Conservation (phyloP, 2,329 filamentous ascomycete genomes). For the Nannizziopsis arthrosporioides region DNA sequence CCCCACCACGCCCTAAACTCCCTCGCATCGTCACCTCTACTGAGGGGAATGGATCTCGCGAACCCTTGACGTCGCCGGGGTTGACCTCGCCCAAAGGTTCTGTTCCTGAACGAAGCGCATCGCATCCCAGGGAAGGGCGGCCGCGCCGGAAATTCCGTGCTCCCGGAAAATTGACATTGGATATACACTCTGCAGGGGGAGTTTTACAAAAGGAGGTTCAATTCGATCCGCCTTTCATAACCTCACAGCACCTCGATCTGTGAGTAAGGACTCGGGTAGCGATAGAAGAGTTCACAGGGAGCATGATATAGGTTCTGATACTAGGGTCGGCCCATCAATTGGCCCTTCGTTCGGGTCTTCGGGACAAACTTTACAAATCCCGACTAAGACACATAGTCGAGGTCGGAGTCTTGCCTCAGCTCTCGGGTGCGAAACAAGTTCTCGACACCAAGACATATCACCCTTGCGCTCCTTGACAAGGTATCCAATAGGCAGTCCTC, state of each 20-base stretch:
- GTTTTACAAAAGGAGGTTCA: constrained; percentile 27
- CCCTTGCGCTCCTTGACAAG: neutral
- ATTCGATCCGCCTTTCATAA: constrained; percentile 30
- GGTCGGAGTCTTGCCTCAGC: neutral
- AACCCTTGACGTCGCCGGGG: constrained; percentile 17
- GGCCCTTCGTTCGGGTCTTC: neutral
- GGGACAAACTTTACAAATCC: neutral
- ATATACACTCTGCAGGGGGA: constrained; percentile 24
- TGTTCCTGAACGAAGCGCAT: constrained; percentile 23
- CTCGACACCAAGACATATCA: neutral
- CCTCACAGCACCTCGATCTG: constrained; percentile 21
- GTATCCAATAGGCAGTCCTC: too few species aligned
- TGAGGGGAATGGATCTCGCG: constrained; percentile 3
- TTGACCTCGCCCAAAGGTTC: constrained; percentile 20
- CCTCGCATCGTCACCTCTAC: constrained; percentile 29
- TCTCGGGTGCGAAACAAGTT: neutral
- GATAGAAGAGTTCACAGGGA: neutral
- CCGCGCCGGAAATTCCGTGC: constrained; percentile 18
- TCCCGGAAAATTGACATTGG: constrained; percentile 19
- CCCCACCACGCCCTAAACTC: constrained; percentile 40
- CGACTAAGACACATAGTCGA: neutral
- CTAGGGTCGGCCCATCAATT: neutral
- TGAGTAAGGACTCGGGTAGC: constrained; percentile 8
- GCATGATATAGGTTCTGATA: neutral
- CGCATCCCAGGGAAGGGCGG: constrained; percentile 26